A percentile compares a stretch with the other conserved stretches of the same genome.
phyloP scores from a whole-genome alignment of 345 rosid genomes.

The Raphanus sativus region DNA sequence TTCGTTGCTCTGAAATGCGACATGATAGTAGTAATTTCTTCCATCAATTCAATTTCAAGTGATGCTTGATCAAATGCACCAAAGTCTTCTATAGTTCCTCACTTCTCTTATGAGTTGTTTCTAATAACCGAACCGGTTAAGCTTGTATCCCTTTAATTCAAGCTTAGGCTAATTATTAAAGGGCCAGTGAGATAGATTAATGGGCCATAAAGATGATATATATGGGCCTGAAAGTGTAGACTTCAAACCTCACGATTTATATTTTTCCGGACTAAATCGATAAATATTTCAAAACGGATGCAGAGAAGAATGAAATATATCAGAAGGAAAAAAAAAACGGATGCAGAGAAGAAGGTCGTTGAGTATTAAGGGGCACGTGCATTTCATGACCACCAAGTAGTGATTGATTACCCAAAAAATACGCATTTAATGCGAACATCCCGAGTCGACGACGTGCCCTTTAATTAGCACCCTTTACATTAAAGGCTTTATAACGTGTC shows the following conservation, averaged over 20 bases:
- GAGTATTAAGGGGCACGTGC: background rate
- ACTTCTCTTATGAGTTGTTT: background rate
- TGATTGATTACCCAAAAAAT: background rate
- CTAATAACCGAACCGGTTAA: background rate
- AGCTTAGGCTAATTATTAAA: background rate
- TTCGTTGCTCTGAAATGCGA: background rate
- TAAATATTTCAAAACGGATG: background rate
- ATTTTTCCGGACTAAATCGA: background rate
- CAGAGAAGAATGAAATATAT: too few species aligned
- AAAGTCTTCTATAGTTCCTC: background rate
- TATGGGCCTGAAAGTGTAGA: background rate
- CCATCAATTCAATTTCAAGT: background rate
- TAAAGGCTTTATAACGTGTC: constrained; percentile 31
- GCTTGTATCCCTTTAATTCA: background rate
- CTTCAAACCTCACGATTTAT: too few species aligned
- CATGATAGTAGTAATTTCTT: background rate
- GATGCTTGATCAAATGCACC: too few species aligned
- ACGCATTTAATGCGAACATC: constrained; percentile 16
- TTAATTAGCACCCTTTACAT: constrained; percentile 5
- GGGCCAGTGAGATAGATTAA: background rate
- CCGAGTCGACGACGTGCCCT: constrained; percentile 27
- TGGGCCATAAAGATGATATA: background rate
- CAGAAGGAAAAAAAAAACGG: too few species aligned
- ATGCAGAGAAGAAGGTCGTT: constrained; percentile 5
- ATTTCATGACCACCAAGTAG: constrained; percentile 8